A percentile compares a stretch with the other conserved stretches of the same genome.
Conservation (phyloP, 371 early-diverging fungal species). For the Mortierella sp. region DNA sequence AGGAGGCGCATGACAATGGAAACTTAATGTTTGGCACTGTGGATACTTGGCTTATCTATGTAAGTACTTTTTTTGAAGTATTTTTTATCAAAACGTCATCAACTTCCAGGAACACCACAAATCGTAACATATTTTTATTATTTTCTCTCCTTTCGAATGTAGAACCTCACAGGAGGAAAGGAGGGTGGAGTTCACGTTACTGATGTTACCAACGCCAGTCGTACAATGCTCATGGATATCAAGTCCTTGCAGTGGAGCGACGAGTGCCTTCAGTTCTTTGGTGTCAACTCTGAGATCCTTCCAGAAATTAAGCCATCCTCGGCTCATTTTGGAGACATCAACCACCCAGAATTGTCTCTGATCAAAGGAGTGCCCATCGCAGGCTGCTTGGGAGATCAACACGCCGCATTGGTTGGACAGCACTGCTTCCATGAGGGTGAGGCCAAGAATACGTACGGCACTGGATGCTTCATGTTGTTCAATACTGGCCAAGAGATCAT, state of each 20-base stretch:
- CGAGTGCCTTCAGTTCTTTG: constrained; percentile 82
- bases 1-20: constrained; percentile 72
- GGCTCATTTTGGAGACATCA: constrained; percentile 80
- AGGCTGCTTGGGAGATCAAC: constrained; percentile 96
- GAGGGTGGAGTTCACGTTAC: constrained; percentile 82
- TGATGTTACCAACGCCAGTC: constrained; percentile 95
- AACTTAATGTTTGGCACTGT: constrained; percentile 89
- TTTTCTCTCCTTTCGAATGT: constrained; percentile 1
- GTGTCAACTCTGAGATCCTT: constrained; percentile 68
- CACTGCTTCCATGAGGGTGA: constrained; percentile 88
- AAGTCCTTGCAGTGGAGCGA: constrained; percentile 85
- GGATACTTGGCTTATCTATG: constrained; percentile 94
- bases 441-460: constrained; percentile 97
- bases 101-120: too few species aligned
- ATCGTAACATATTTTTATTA: not conserved
- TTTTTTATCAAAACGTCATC: not conserved
- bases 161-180: constrained; percentile 86
- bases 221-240: constrained; percentile 96
- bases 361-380: constrained; percentile 78
- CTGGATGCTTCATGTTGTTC: constrained; percentile 95
- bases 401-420: constrained; percentile 97
- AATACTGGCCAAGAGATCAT: constrained; percentile 91
- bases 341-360: constrained; percentile 57
- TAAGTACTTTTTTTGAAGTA: constrained; percentile 45
- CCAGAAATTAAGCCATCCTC: constrained; percentile 91